phyloP scores from a whole-genome alignment of 2,329 filamentous ascomycete species.

The Penicillium sp. region DNA sequence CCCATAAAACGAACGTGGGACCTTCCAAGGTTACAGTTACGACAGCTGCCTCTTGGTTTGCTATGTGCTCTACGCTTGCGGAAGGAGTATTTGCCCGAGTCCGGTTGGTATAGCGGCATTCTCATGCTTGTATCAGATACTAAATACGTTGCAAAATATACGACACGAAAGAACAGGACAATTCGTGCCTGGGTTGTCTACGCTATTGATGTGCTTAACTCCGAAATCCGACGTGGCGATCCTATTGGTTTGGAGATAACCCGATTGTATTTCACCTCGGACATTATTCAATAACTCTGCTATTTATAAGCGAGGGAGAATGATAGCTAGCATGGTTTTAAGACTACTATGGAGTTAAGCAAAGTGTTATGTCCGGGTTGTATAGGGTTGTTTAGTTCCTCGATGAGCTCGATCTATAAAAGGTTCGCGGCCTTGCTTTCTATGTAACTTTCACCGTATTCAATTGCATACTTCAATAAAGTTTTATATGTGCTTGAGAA shows the following conservation, averaged over 20 bases:
- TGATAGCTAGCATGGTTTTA: background rate
- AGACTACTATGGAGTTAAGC: background rate
- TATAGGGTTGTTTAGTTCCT: background rate
- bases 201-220: background rate
- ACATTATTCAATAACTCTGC: background rate
- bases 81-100: background rate
- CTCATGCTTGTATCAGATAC: background rate
- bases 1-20: conserved; percentile 24
- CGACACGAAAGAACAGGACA: background rate
- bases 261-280: background rate
- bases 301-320: background rate
- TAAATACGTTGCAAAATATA: background rate
- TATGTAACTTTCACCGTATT: background rate
- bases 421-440: background rate
- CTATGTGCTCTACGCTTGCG: background rate
- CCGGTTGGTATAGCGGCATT: conserved; percentile 16
- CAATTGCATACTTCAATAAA: background rate
- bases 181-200: background rate
- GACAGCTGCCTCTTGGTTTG: conserved; percentile 48
- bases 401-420: background rate
- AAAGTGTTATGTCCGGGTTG: background rate
- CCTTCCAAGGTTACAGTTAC: conserved; percentile 48
- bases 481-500: background rate
- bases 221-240: background rate
- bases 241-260: background rate